These are phyloP conservation scores for Sphagnurus paluster DNA, from an alignment of 1,284 basidiomycete species.

Conservation along the genomic window DNA sequence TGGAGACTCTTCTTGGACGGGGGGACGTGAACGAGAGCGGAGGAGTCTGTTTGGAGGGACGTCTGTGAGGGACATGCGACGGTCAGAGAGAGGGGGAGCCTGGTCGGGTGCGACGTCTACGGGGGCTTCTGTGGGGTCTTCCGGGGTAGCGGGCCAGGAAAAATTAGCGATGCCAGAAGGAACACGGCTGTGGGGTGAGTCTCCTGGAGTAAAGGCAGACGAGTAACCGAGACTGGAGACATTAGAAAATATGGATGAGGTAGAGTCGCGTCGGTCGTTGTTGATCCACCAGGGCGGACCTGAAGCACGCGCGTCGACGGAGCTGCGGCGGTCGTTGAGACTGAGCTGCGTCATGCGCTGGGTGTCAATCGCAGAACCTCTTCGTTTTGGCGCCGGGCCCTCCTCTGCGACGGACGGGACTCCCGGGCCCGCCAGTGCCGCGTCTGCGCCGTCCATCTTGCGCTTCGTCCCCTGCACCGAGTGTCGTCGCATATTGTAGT, in stretches of 20 bases:
- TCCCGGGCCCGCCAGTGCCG: constrained; percentile 69
- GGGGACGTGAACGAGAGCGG: constrained; percentile 69
- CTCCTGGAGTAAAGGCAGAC: constrained; percentile 57
- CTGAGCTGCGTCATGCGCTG: constrained; percentile 69
- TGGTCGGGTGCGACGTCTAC: too few relatives aligned
- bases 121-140: too few relatives aligned
- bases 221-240: constrained; percentile 57
- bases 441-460: constrained; percentile 74
- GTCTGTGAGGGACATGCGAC: constrained; percentile 74
- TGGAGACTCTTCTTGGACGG: constrained; percentile 43
- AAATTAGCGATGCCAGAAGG: constrained; percentile 66
- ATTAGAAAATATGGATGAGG: constrained; percentile 66
- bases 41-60: constrained; percentile 52
- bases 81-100: too few relatives aligned
- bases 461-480: constrained; percentile 71
- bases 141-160: constrained; percentile 58
- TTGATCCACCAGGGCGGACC: constrained; percentile 58
- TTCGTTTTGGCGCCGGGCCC: constrained; percentile 73
- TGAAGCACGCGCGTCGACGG: constrained; percentile 56
- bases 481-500: constrained; percentile 66
- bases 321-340: constrained; percentile 73
- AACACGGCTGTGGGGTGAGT: constrained; percentile 63
- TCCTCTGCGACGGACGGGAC: constrained; percentile 58
- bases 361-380: constrained; percentile 77
- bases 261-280: constrained; percentile 67